phyloP scores from a whole-genome alignment of 106 monocot genomes.

The Dendrobium nobile region DNA sequence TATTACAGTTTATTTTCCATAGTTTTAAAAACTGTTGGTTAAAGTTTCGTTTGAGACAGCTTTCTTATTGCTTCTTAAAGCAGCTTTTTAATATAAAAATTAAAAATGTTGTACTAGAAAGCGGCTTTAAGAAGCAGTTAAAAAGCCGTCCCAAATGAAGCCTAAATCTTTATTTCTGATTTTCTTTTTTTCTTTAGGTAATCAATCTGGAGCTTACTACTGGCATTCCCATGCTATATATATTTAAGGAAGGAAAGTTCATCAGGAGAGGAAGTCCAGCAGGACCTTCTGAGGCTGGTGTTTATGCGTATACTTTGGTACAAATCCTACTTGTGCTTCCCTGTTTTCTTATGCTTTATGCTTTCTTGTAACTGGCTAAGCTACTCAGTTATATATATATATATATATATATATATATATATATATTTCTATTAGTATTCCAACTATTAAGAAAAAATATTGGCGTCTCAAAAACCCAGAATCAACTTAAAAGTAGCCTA shows the following conservation, averaged over 20 bases:
- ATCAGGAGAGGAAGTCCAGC: conserved; percentile 84
- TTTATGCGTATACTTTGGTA: conserved; percentile 95
- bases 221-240: conserved; percentile 95
- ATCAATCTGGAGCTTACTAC: conserved; percentile 90
- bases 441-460: neutral
- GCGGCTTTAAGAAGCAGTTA: no score
- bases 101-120: no score
- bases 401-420: no score
- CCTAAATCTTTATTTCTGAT: neutral
- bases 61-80: no score
- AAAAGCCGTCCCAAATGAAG: no score
- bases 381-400: neutral
- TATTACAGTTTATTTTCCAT: neutral
- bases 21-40: neutral
- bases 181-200: conserved; percentile 38
- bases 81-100: no score
- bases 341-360: neutral
- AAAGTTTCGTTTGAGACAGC: no score
- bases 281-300: conserved; percentile 75
- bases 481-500: no score
- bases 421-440: neutral
- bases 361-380: neutral
- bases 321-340: conserved; percentile 3
- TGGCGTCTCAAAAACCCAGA: neutral
- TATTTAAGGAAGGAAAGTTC: conserved; percentile 90